Percentiles rank a stretch among this genome's conserved stretches.
Evolutionary conservation across 441 rosid species (phyloP).

Genomic region (Corymbia citriodora): DNA sequence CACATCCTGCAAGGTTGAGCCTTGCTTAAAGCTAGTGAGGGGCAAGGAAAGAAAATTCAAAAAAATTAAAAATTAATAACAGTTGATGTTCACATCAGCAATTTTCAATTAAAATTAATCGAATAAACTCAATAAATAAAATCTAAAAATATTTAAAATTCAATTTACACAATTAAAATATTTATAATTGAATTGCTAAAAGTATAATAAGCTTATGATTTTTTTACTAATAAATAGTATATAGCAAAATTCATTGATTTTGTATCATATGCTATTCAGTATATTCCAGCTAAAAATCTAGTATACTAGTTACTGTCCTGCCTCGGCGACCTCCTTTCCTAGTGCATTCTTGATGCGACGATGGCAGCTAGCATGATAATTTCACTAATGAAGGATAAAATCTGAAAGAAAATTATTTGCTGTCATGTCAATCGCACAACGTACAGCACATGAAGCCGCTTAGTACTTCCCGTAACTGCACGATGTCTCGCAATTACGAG

Average conservation of each 20-base stretch:
- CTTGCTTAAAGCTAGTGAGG: fast-evolving
- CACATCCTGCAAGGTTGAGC: fast-evolving
- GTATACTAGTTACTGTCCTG: not conserved
- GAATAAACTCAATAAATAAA: not conserved
- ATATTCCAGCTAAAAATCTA: too few species aligned
- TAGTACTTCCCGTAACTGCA: not conserved
- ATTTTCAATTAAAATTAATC: fast-evolving
- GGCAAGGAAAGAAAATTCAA: fast-evolving
- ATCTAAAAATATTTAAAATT: too few species aligned
- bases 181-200: fast-evolving
- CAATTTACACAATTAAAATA: too few species aligned
- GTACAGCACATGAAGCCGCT: not conserved
- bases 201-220: fast-evolving
- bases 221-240: too few species aligned
- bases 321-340: not conserved
- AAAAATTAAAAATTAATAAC: too few species aligned
- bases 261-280: not conserved
- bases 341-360: not conserved
- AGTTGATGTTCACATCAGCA: fast-evolving
- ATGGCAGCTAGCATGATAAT: not conserved
- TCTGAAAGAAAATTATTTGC: not conserved
- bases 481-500: not conserved
- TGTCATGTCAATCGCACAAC: not conserved
- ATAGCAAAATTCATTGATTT: not conserved
- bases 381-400: not conserved